Conservation (phyloP, 768 basidiomycete genomes). For the Neoboletus subvelutipes region DNA sequence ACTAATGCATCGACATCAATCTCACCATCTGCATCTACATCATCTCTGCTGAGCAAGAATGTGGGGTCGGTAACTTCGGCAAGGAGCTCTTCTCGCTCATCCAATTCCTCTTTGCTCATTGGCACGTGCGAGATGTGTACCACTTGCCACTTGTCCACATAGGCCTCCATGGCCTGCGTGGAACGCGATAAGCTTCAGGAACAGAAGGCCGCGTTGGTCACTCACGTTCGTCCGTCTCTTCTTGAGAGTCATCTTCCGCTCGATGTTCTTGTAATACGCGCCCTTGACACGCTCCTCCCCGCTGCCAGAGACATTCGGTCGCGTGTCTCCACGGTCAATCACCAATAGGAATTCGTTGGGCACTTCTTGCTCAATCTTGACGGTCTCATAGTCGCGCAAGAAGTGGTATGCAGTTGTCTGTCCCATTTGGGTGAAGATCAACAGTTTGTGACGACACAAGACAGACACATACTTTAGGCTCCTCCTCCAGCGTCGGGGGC, state of each 20-base stretch:
- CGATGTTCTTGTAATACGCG: constrained; percentile 88
- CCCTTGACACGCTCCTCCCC: constrained; percentile 51
- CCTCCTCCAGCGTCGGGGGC: constrained; percentile 48
- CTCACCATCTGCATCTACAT: constrained; percentile 64
- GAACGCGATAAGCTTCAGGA: neutral
- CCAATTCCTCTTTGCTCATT: constrained; percentile 72
- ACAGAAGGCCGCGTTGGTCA: constrained; percentile 9
- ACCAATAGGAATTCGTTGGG: constrained; percentile 82
- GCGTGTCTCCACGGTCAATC: constrained; percentile 57
- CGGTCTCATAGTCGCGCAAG: constrained; percentile 82
- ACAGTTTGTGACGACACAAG: neutral
- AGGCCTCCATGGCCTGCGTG: constrained; percentile 62
- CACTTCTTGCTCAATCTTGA: constrained; percentile 84
- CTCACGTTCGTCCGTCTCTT: constrained; percentile 79
- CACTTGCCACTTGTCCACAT: constrained; percentile 80
- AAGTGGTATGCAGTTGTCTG: constrained; percentile 74
- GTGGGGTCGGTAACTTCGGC: constrained; percentile 74
- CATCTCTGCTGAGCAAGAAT: constrained; percentile 47
- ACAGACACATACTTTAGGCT: constrained; percentile 49
- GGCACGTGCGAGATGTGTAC: constrained; percentile 70
- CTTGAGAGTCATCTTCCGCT: constrained; percentile 84
- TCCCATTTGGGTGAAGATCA: neutral
- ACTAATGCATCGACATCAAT: constrained; percentile 55
- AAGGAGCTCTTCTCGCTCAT: constrained; percentile 74
- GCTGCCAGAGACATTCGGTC: constrained; percentile 35